Evolutionary conservation across 1,284 basidiomycete genomes (phyloP), one percentile per base, ranked within the genome.

Genomic region (Apiotrichum porosum): DNA sequence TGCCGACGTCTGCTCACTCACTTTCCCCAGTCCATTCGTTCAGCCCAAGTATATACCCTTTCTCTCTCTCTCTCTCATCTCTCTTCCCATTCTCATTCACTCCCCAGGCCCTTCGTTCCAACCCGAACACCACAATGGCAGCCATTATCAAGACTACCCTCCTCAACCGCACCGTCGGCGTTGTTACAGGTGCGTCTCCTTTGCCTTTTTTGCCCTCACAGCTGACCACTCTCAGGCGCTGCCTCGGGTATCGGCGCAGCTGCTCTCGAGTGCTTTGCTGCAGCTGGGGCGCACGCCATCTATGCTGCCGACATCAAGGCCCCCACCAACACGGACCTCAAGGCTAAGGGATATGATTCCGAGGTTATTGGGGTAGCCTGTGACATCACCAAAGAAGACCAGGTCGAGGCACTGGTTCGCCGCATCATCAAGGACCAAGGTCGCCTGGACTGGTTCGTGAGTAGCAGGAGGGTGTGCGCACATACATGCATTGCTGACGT

Each of bases 381-480:
- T 3, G 43, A 53, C 41, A 46, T 53, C 31, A 49, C 52, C 21
- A 49, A 49, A 33, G 42, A 31, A 17, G 47, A 49, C 36, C 34
- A 53, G 47, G 47, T 53, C n/a, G 47, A 53, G 40, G 37, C 30
- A 4, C 47, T 53, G 4, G 47, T 53, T 21, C 38, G 47, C 39
- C 39, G 26, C 9, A 41, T 53, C 15, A 49, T 53, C 17, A 34
- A 38, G 24, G 52, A 53, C 35, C 35, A 49, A 13, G 47, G 47
- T 6, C 47, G 52, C 12, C 44, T 53, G 9, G 52, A 53, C 40
- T 53, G 52, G 52, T 49, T 53, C 21, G 52, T 53, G 40, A 21
- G 52, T 53, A 9, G 14, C 8, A 2, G 14, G 13, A 6, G 12
- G 8, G 13, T 19, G 34, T 6, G 6, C 24, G 9, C 22, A 17